Conservation (phyloP, 371 early-diverging fungal genomes). For the Mortierella sp. region DNA sequence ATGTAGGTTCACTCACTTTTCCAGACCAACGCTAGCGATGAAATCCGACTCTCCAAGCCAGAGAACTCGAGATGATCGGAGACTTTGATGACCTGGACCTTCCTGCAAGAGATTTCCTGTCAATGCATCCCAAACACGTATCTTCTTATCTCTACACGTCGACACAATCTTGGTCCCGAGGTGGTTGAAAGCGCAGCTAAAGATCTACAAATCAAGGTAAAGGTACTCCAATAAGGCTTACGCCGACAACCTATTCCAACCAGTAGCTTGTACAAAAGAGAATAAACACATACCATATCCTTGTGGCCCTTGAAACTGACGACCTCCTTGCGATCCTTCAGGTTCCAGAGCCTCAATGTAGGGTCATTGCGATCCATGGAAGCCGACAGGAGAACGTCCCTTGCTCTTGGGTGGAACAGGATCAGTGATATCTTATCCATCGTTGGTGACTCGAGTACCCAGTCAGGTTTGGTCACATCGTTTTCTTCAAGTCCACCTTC, state of each 20-base stretch:
- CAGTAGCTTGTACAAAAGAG: background rate
- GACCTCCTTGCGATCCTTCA: conserved; percentile 49
- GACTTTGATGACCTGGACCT: conserved; percentile 73
- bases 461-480: conserved; percentile 36
- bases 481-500: conserved; percentile 60
- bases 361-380: conserved; percentile 64
- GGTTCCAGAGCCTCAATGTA: conserved; percentile 65
- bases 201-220: conserved; percentile 40
- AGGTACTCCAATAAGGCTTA: too few relatives aligned
- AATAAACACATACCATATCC: conserved; percentile 44
- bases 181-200: conserved; percentile 70
- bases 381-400: conserved; percentile 64
- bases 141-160: conserved; percentile 69
- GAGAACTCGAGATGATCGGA: conserved; percentile 74
- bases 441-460: conserved; percentile 35
- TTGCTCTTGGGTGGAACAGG: conserved; percentile 72
- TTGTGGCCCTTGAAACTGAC: conserved; percentile 53
- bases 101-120: conserved; percentile 64
- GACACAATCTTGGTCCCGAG: conserved; percentile 74
- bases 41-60: conserved; percentile 69
- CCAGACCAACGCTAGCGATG: conserved; percentile 81
- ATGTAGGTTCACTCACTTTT: conserved; percentile 44
- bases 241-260: too few relatives aligned
- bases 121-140: conserved; percentile 72
- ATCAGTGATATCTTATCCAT: conserved; percentile 72